Evolutionary conservation across 139 green algal genomes (phyloP), one percentile per base, ranked within the genome.

Genomic region (Nannochloris sp.): DNA sequence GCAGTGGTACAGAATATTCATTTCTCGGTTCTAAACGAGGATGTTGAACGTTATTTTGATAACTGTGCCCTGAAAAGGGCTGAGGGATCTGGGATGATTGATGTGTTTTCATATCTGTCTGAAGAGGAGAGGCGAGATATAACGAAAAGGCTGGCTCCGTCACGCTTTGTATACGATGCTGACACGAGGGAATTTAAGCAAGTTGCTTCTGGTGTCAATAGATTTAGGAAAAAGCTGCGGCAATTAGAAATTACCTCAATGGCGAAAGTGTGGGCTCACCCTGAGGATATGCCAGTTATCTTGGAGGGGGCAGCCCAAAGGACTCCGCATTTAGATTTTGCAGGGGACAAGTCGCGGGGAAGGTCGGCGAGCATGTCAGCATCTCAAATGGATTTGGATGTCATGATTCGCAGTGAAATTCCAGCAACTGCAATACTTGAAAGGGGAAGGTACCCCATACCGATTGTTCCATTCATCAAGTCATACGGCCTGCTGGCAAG

Each of bases 221-320:
- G 12, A 31, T 68, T 77, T 28, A 58, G 57, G 59, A 11, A 44
- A 4, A 45, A 55, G 28, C 50, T 73, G 33, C 59, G 59, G 33
- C 67, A 80, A 13, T 23, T 63, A 23, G 75, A 80, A 55, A 65
- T 84, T 36, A 36, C 53, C 3, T 65, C 62, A 55, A 83, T 84
- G 75, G 71, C 75, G 25, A 74, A 78, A 67, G 78, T 82, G 3
- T 84, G 78, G 78, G 70, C 75, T 3, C 74, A 84, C 45, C 78
- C 78, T 3, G 78, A 84, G 14, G 78, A 84, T 62, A 51, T 79
- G 40, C 67, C 68, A 6, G 20, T 56, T 45, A 72, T 81, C 26
- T 71, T 79, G 14, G 36, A 63, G 25, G 69, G 65, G n/a, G 17
- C n/a, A 8, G n/a, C 26, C 1, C 11, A 23, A 25, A 65, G 64